These are phyloP conservation scores for Melastoma candidum DNA, from an alignment of 441 rosid genomes.

Conservation along the genomic window DNA sequence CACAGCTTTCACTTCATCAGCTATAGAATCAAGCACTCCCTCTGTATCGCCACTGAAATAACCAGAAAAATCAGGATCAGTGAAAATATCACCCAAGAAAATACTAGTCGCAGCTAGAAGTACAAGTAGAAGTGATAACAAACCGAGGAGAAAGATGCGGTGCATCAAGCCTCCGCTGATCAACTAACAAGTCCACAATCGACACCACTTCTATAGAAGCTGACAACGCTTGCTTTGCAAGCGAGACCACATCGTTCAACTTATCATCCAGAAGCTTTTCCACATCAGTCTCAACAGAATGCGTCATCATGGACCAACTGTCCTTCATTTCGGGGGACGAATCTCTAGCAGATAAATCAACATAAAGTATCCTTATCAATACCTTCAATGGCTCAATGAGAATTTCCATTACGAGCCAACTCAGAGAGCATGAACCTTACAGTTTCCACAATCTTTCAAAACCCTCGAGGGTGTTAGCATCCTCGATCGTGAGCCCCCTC, in stretches of 20 bases:
- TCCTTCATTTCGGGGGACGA: constrained; percentile 26
- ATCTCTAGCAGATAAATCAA: constrained; percentile 26
- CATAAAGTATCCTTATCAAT: neutral
- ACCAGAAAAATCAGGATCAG: constrained; percentile 7
- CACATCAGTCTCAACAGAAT: constrained; percentile 19
- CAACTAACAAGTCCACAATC: constrained; percentile 28
- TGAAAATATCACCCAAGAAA: constrained; percentile 1
- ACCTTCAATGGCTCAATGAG: constrained; percentile 4
- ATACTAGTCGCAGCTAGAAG: constrained; percentile 6
- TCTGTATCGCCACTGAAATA: constrained; percentile 27
- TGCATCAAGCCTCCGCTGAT: constrained; percentile 22
- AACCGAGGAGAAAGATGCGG: constrained; percentile 46
- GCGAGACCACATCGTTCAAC: constrained; percentile 28
- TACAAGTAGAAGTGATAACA: constrained; percentile 7
- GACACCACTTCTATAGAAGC: constrained; percentile 64
- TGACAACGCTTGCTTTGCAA: constrained; percentile 71
- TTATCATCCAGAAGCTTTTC: constrained; percentile 25
- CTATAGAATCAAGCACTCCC: constrained; percentile 28
- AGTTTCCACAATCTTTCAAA: constrained; percentile 30
- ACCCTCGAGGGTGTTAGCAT: constrained; percentile 23
- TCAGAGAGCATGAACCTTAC: constrained; percentile 31
- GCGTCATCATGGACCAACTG: constrained; percentile 23
- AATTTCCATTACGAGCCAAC: constrained; percentile 14
- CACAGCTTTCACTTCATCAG: constrained; percentile 39
- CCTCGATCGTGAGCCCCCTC: constrained; percentile 19